Evolutionary conservation across 331 rosid species (phyloP), one percentile per base, ranked within the genome.

Genomic region (Quercus lobata): DNA sequence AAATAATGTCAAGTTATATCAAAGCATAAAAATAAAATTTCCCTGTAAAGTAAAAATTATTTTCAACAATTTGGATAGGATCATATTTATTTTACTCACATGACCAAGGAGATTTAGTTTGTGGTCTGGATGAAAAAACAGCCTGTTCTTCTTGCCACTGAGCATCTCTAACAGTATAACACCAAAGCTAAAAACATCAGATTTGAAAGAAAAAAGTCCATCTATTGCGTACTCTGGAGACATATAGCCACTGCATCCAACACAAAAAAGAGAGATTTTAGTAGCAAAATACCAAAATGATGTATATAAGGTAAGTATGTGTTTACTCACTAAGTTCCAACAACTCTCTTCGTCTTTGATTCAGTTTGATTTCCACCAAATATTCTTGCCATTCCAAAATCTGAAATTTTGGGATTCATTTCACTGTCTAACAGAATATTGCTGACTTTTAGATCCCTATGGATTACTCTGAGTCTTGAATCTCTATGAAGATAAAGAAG

Each of bases 131-230:
- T 90, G 87, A 66, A 69, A 24, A 79, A 90, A 90, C 5, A 90
- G 87, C 76, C 78, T 79, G 78, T 89, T 91, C 79, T 79, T 89
- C 87, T 82, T 84, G 75, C 95, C 89, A 12, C 90, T 91, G 54
- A 91, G 16, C 9, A 91, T 58, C 73, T 91, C 95, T 12, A 91
- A 78, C 25, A 91, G 77, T 30, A 91, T 73, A 6, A 91, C 92
- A 0, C 92, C 92, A 12, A 84, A 91, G 84, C 95, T 89, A 17
- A 82, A 91, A 2, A 91, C 87, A 73, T 91, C 92, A 0, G 88
- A 85, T 79, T 88, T 91, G 46, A 83, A 77, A 30, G 95, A 91
- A 75, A 87, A 91, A 16, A 57, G 63, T 29, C 91, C 95, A 30
- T 83, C 83, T 60, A 88, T 62, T 11, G 87, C 87, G 57, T 91